These are phyloP conservation scores for Verticillium klebahnii DNA, from an alignment of 2,329 filamentous ascomycete genomes.

Conservation along the genomic window DNA sequence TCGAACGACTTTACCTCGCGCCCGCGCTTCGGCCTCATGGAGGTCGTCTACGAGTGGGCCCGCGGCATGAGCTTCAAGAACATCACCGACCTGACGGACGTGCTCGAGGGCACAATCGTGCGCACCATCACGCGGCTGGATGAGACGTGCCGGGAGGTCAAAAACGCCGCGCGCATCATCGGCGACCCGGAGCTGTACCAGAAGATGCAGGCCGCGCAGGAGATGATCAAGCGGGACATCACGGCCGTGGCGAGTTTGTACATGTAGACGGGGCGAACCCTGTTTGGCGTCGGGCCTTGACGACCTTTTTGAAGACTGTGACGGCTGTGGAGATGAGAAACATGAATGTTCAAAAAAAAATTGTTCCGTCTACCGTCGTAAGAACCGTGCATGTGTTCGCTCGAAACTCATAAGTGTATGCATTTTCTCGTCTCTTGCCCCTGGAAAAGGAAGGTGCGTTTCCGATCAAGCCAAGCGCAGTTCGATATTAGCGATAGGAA, in stretches of 20 bases:
- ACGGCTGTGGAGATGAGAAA: no score
- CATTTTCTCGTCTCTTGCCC: not conserved
- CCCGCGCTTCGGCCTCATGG: conserved; percentile 87
- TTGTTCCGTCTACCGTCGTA: no score
- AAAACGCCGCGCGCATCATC: conserved; percentile 92
- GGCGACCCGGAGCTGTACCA: conserved; percentile 88
- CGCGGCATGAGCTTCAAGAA: conserved; percentile 97
- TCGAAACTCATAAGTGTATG: not conserved
- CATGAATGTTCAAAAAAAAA: no score
- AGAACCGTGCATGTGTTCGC: not conserved
- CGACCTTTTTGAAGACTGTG: not conserved
- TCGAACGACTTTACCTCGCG: conserved; percentile 86
- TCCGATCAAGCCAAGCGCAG: not conserved
- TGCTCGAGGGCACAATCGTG: conserved; percentile 96
- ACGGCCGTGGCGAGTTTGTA: conserved; percentile 86
- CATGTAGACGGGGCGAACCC: conserved; percentile 51
- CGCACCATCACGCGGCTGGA: conserved; percentile 89
- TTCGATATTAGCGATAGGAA: not conserved
- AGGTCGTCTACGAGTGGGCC: conserved; percentile 99
- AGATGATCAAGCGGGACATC: conserved; percentile 95
- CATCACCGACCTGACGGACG: conserved; percentile 92
- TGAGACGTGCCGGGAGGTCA: conserved; percentile 94
- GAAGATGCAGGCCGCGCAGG: conserved; percentile 97
- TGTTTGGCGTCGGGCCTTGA: no score
- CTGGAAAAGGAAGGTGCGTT: not conserved